A percentile compares a stretch with the other conserved stretches of the same genome.
phyloP scores from a whole-genome alignment of 2,329 filamentous ascomycete species.

The Aspergillus fructus region DNA sequence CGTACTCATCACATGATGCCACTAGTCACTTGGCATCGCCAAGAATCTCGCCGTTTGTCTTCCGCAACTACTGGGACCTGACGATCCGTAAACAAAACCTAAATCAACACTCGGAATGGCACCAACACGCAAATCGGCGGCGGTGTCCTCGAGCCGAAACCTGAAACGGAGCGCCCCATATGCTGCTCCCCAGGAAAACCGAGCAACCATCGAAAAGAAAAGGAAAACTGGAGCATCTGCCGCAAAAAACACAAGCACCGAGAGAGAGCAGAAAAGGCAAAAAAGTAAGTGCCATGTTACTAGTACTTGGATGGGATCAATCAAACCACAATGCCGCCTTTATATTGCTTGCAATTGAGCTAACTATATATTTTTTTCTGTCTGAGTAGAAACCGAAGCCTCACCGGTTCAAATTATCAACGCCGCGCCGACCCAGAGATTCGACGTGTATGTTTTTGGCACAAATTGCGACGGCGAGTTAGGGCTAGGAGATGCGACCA shows the following conservation, averaged over 20 bases:
- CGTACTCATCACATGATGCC: no score
- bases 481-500: conserved; percentile 67
- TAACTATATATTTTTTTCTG: neutral
- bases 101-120: neutral
- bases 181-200: neutral
- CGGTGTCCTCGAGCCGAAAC: neutral
- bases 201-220: neutral
- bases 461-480: conserved; percentile 75
- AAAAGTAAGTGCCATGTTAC: neutral
- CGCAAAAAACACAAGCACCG: neutral
- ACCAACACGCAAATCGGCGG: neutral
- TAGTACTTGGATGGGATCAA: no score
- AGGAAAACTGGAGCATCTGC: neutral
- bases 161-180: neutral
- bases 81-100: no score
- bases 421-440: neutral
- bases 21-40: no score
- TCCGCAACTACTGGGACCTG: no score
- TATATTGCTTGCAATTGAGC: neutral
- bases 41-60: no score
- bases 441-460: conserved; percentile 54
- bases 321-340: neutral
- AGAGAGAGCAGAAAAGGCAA: neutral
- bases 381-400: neutral
- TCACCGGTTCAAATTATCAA: neutral